These are phyloP conservation scores for Rhodofomes roseus DNA, from an alignment of 1,284 basidiomycete genomes.

Conservation along the genomic window DNA sequence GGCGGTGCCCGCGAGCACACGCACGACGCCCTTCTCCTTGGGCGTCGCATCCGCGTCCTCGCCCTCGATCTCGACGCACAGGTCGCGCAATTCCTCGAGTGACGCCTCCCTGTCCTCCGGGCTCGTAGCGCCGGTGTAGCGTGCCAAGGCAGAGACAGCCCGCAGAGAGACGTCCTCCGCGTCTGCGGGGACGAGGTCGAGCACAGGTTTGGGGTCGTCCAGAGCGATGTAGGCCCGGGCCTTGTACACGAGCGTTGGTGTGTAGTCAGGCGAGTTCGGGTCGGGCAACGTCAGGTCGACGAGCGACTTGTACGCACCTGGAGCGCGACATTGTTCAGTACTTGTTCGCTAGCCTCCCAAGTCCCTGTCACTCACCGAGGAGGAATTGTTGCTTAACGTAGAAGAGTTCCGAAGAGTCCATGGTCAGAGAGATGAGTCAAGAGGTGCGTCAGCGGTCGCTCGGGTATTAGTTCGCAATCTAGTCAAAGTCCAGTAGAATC, in stretches of 20 bases:
- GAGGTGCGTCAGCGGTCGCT: neutral
- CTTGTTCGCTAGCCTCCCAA: neutral
- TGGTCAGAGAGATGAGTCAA: conserved; percentile 22
- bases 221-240: conserved; percentile 82
- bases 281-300: conserved; percentile 53
- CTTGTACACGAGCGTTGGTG: conserved; percentile 71
- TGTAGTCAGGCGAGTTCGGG: conserved; percentile 59
- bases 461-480: neutral
- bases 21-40: conserved; percentile 66
- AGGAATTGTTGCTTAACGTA: conserved; percentile 84
- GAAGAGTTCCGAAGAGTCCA: conserved; percentile 83
- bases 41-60: conserved; percentile 64
- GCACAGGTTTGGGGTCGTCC: conserved; percentile 51
- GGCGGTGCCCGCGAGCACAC: conserved; percentile 79
- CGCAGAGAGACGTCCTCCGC: conserved; percentile 66
- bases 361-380: conserved; percentile 55
- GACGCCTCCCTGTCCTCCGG: conserved; percentile 49
- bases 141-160: conserved; percentile 70
- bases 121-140: conserved; percentile 49
- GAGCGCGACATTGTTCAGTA: neutral
- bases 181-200: conserved; percentile 53
- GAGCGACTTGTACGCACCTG: conserved; percentile 68
- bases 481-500: neutral
- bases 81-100: conserved; percentile 80
- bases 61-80: conserved; percentile 82